These are phyloP conservation scores for Corylus heterophylla DNA, from an alignment of 306 rosid species.

Conservation along the genomic window DNA sequence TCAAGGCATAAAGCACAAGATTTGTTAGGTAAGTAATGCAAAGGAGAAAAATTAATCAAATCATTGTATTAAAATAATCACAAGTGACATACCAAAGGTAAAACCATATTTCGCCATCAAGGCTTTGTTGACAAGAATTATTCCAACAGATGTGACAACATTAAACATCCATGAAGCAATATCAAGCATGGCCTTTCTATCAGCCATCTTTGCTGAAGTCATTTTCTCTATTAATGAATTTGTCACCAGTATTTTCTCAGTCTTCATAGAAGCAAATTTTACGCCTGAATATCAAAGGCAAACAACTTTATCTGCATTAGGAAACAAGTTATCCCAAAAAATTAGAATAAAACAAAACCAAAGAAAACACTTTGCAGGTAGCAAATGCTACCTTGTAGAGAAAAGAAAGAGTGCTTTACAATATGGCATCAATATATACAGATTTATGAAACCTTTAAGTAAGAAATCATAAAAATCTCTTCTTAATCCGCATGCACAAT, in stretches of 20 bases:
- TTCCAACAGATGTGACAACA: conserved; percentile 76
- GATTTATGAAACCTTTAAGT: background rate
- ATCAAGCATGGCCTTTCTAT: conserved; percentile 56
- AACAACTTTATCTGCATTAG: conserved; percentile 34
- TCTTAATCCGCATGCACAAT: background rate
- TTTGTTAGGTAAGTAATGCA: background rate
- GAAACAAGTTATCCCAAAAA: conserved; percentile 25
- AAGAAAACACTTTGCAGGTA: background rate
- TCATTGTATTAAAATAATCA: background rate
- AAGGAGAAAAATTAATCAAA: background rate
- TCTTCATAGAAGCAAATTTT: conserved; percentile 29
- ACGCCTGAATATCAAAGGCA: conserved; percentile 17
- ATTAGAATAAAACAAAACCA: conserved; percentile 13
- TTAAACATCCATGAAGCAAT: conserved; percentile 80
- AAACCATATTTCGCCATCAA: conserved; percentile 74
- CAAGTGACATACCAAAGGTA: conserved; percentile 54
- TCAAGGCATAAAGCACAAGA: background rate
- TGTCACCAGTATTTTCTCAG: conserved; percentile 18
- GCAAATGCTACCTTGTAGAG: background rate
- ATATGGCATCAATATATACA: background rate
- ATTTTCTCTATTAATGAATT: conserved; percentile 37
- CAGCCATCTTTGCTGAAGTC: conserved; percentile 55
- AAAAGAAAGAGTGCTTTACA: background rate
- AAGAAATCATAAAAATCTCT: background rate
- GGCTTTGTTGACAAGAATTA: conserved; percentile 71